Conservation (phyloP, 345 rosid species). For the Salix purpurea region DNA sequence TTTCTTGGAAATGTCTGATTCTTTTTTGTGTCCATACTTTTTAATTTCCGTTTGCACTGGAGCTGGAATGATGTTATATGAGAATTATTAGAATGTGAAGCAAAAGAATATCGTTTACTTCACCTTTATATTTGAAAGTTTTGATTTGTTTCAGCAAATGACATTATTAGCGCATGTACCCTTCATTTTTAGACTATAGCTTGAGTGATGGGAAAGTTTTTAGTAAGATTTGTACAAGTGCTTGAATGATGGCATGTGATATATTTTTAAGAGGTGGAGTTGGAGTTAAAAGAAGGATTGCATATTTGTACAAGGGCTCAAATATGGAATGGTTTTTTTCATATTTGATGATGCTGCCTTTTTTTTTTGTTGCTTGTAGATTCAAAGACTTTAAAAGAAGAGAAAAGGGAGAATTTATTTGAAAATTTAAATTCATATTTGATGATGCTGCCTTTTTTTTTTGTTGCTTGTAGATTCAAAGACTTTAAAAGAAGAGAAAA, state of each 20-base stretch:
- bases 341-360: neutral
- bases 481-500: slow-evolving; percentile 88
- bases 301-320: neutral
- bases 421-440: slow-evolving; percentile 45
- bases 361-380: slow-evolving; percentile 36
- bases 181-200: neutral
- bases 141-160: neutral
- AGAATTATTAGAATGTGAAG: neutral
- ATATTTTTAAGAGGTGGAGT: neutral
- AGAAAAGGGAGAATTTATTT: slow-evolving; percentile 80
- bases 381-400: slow-evolving; percentile 93
- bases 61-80: neutral
- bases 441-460: neutral
- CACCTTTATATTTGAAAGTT: neutral
- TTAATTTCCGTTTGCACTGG: neutral
- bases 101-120: neutral
- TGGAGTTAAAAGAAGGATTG: neutral
- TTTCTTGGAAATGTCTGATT: neutral
- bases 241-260: neutral
- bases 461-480: slow-evolving; percentile 63
- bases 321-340: neutral
- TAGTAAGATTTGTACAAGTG: neutral
- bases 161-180: neutral
- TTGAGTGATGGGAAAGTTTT: neutral
- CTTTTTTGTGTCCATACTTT: neutral